Conservation (phyloP, 352 stramenopile species). For the Globisporangium viniferum region DNA sequence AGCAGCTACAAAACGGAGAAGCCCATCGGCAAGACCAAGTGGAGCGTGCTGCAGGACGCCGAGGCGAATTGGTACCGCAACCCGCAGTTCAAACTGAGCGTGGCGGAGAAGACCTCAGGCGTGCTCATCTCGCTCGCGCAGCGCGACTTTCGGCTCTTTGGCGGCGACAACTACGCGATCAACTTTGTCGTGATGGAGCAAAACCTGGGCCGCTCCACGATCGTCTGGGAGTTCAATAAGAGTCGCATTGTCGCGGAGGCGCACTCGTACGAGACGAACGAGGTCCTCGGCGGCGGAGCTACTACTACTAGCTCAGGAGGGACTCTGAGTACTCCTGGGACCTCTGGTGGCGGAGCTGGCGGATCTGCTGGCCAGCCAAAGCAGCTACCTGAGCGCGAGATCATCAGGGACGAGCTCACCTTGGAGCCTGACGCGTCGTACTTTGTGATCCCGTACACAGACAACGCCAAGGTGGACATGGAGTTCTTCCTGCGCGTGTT, state of each 20-base stretch:
- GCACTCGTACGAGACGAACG: slow-evolving; percentile 51
- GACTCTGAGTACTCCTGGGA: slow-evolving; percentile 4
- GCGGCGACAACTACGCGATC: slow-evolving; percentile 82
- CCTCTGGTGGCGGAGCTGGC: background rate
- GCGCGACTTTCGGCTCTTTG: slow-evolving; percentile 76
- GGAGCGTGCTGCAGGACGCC: slow-evolving; percentile 57
- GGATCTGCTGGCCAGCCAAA: slow-evolving; percentile 17
- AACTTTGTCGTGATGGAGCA: slow-evolving; percentile 84
- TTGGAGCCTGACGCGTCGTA: slow-evolving; percentile 75
- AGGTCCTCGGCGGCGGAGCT: slow-evolving; percentile 13
- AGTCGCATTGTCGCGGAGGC: slow-evolving; percentile 62
- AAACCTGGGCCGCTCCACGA: slow-evolving; percentile 49
- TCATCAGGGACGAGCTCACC: slow-evolving; percentile 68
- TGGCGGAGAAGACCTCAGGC: slow-evolving; percentile 33
- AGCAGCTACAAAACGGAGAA: slow-evolving; percentile 31
- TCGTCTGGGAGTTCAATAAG: slow-evolving; percentile 76
- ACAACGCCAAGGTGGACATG: slow-evolving; percentile 81
- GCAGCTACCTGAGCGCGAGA: slow-evolving; percentile 70
- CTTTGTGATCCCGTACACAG: slow-evolving; percentile 82
- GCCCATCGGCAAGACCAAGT: slow-evolving; percentile 59
- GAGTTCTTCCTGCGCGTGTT: slow-evolving; percentile 90
- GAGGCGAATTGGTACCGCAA: slow-evolving; percentile 92
- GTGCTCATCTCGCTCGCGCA: slow-evolving; percentile 83
- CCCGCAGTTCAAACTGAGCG: slow-evolving; percentile 80
- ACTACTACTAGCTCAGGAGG: background rate